phyloP scores from a whole-genome alignment of 305 asterid genomes.

The Andrographis paniculata region DNA sequence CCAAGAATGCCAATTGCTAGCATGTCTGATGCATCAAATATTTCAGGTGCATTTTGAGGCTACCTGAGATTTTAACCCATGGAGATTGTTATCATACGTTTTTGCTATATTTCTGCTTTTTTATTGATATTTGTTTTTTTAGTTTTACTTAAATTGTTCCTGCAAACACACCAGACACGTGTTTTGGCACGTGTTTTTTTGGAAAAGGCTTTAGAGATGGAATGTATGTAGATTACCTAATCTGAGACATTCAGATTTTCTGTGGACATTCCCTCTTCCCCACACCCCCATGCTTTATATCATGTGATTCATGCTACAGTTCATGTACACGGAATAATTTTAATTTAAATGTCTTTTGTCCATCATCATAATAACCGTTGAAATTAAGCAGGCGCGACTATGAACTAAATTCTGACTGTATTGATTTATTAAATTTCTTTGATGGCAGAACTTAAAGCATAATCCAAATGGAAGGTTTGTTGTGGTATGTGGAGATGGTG shows the following conservation, averaged over 20 bases:
- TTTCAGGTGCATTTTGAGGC: neutral
- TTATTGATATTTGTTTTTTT: no score
- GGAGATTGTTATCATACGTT: neutral
- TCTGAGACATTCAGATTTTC: no score
- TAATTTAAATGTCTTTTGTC: neutral
- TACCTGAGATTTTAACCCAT: neutral
- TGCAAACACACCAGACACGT: no score
- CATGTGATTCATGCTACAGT: no score
- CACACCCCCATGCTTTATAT: no score
- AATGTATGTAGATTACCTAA: no score
- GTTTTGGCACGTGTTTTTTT: no score
- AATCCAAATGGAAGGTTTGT: conserved; percentile 98
- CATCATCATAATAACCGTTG: neutral
- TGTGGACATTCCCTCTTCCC: no score
- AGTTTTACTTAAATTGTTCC: no score
- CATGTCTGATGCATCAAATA: conserved; percentile 6
- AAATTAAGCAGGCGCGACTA: no score
- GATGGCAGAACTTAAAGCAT: conserved; percentile 86
- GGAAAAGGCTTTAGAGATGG: no score
- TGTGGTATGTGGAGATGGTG: conserved; percentile 96
- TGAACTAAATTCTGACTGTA: conserved; percentile 15
- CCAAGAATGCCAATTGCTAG: neutral
- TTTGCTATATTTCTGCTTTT: neutral
- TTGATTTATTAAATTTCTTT: conserved; percentile 6
- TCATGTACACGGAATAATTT: no score